Evolutionary conservation across 2,329 filamentous ascomycete genomes (phyloP).

Genomic region (Fusarium sp.): DNA sequence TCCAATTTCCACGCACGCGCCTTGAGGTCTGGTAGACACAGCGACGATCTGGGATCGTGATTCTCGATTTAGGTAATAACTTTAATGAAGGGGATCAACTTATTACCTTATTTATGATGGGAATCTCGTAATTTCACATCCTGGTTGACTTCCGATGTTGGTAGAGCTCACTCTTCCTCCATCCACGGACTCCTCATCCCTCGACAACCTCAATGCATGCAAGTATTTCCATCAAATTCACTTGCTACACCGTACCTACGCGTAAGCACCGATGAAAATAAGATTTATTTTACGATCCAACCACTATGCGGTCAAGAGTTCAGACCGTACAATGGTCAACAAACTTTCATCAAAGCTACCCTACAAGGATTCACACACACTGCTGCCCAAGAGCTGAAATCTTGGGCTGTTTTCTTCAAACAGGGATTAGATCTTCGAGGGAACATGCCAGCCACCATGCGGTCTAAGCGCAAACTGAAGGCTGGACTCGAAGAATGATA

Average conservation of each 20-base stretch:
- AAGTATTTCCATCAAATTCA: not conserved
- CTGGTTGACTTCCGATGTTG: not conserved
- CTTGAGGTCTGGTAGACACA: conserved; percentile 19
- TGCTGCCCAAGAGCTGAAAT: conserved; percentile 3
- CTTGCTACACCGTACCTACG: not conserved
- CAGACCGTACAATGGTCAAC: conserved; percentile 1
- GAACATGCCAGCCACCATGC: conserved; percentile 19
- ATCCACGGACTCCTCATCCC: not conserved
- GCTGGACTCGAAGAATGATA: not conserved
- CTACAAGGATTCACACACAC: not conserved
- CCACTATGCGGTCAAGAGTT: not conserved
- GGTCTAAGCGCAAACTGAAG: conserved; percentile 23
- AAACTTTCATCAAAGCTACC: not conserved
- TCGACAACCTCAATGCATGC: not conserved
- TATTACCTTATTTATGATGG: not conserved
- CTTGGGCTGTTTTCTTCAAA: not conserved
- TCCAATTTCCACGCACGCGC: conserved; percentile 21
- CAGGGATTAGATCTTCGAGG: conserved; percentile 24
- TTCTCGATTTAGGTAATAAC: not conserved
- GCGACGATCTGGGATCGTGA: conserved; percentile 27
- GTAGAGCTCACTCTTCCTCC: not conserved
- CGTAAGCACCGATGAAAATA: not conserved
- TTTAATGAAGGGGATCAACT: not conserved
- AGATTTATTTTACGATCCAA: not conserved
- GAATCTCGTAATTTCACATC: fast-evolving